Percentiles rank a stretch among this genome's conserved stretches.
These are phyloP conservation scores for Termitomyces sp. DNA, from an alignment of 768 basidiomycete species.

Conservation along the genomic window DNA sequence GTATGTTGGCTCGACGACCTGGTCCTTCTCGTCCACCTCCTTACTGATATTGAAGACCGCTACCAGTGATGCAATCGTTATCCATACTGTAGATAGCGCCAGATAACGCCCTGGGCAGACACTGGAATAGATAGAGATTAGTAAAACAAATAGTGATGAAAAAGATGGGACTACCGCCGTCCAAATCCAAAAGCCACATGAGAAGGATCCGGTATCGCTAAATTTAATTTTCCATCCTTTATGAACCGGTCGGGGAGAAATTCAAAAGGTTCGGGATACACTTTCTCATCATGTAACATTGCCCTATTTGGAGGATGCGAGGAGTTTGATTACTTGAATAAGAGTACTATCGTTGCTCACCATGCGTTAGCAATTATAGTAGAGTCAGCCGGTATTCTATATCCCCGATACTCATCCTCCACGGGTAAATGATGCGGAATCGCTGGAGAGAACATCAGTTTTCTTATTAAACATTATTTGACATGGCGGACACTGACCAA, in stretches of 20 bases:
- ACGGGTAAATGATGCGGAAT: neutral
- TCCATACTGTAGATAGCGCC: slow-evolving; percentile 26
- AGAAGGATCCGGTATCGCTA: neutral
- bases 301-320: neutral
- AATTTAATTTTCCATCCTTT: neutral
- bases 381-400: neutral
- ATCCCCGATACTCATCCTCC: neutral
- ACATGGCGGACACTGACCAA: neutral
- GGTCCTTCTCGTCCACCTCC: slow-evolving; percentile 14
- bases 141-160: neutral
- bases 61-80: slow-evolving; percentile 23
- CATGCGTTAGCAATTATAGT: neutral
- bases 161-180: neutral
- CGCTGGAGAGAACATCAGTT: neutral
- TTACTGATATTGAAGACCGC: slow-evolving; percentile 23
- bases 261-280: neutral
- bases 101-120: slow-evolving; percentile 31
- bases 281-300: neutral
- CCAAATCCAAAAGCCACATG: neutral
- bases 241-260: neutral
- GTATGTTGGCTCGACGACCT: slow-evolving; percentile 8
- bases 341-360: neutral
- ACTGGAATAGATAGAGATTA: neutral
- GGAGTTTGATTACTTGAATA: neutral
- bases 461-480: neutral